A percentile compares a stretch with the other conserved stretches of the same genome.
These are phyloP conservation scores for Domatiomyces globalis DNA, from an alignment of 2,329 filamentous ascomycete species.

Conservation along the genomic window DNA sequence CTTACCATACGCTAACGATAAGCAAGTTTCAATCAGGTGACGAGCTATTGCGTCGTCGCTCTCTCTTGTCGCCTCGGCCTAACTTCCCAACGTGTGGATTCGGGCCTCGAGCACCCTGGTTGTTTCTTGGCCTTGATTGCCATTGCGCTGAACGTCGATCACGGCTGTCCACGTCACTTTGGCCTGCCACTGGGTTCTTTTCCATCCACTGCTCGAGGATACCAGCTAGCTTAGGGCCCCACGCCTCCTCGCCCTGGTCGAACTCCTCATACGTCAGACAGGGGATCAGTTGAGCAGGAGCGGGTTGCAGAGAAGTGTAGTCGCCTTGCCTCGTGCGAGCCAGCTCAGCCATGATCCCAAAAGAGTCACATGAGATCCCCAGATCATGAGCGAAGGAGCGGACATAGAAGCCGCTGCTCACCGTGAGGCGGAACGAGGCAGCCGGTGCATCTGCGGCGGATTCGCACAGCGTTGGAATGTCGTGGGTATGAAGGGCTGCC, in stretches of 20 bases:
- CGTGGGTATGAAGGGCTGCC: constrained; percentile 17
- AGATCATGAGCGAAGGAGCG: constrained; percentile 87
- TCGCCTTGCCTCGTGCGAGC: constrained; percentile 67
- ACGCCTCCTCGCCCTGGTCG: constrained; percentile 60
- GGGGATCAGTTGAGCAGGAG: constrained; percentile 32
- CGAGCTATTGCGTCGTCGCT: constrained; percentile 12
- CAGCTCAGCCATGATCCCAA: constrained; percentile 74
- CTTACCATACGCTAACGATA: too few species aligned
- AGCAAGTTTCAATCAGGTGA: constrained; percentile 8
- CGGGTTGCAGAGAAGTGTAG: constrained; percentile 34
- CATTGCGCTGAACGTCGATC: background rate
- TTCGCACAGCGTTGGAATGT: constrained; percentile 9
- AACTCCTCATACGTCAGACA: constrained; percentile 69
- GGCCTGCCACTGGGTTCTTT: constrained; percentile 21
- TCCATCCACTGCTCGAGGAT: constrained; percentile 42
- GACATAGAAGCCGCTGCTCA: constrained; percentile 93
- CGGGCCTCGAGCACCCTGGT: background rate
- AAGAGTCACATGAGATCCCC: constrained; percentile 64
- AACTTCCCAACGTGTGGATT: background rate
- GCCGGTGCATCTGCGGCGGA: constrained; percentile 43
- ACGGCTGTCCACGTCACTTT: background rate
- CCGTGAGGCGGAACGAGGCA: constrained; percentile 72
- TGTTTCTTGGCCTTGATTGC: background rate
- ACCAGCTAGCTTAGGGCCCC: constrained; percentile 58
- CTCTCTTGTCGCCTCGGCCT: background rate